Evolutionary conservation across 2,329 filamentous ascomycete genomes (phyloP).

Genomic region (Penicillium sclerotigenum): DNA sequence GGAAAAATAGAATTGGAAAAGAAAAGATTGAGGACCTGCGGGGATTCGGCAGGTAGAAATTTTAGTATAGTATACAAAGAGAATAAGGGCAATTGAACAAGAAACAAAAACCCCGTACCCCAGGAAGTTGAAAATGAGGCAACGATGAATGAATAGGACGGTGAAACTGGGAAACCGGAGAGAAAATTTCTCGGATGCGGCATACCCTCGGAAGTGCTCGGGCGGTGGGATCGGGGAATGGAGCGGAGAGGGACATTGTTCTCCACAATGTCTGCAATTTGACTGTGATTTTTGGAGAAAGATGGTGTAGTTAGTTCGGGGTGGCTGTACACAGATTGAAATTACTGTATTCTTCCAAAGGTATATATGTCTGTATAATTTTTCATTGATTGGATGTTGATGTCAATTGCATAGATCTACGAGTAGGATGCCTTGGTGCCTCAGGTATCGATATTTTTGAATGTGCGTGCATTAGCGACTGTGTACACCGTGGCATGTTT

Average conservation of each 20-base stretch:
- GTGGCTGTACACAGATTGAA: not conserved
- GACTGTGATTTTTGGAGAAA: not conserved
- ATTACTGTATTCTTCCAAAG: not conserved
- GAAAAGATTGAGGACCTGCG: constrained; percentile 21
- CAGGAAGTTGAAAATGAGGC: constrained; percentile 27
- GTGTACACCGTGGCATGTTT: constrained; percentile 4
- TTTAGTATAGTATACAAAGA: constrained; percentile 33
- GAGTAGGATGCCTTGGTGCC: not conserved
- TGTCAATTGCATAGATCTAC: not conserved
- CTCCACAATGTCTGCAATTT: constrained; percentile 12
- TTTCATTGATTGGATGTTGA: not conserved
- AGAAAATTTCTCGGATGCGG: constrained; percentile 46
- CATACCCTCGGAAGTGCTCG: constrained; percentile 42
- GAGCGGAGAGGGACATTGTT: constrained; percentile 20
- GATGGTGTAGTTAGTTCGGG: not conserved
- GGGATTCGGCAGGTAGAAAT: constrained; percentile 17
- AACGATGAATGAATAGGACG: constrained; percentile 21
- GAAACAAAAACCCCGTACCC: constrained; percentile 35
- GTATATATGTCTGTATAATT: not conserved
- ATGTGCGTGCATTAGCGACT: not conserved
- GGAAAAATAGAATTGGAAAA: constrained; percentile 11
- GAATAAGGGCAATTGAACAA: constrained; percentile 32
- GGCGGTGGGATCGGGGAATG: constrained; percentile 31
- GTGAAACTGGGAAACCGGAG: constrained; percentile 29
- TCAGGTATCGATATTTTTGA: not conserved